phyloP scores from a whole-genome alignment of 2,329 filamentous ascomycete genomes.

The Xylariaceae sp. region DNA sequence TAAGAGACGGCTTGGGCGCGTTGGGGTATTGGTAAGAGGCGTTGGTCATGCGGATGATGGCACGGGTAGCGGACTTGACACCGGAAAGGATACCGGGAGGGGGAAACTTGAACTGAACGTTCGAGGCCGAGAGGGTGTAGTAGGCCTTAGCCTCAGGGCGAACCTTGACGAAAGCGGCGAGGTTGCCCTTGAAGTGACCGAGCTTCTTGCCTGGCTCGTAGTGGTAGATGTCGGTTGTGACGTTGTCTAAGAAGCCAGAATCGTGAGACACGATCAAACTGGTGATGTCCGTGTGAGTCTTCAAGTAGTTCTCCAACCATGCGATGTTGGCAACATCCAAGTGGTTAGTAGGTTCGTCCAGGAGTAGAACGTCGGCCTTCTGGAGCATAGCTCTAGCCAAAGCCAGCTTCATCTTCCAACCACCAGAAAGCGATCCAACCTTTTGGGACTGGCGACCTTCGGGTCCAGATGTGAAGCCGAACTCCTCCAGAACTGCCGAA shows the following conservation, averaged over 20 bases:
- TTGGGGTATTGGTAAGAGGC: constrained; percentile 93
- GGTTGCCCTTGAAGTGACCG: constrained; percentile 75
- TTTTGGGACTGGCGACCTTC: constrained; percentile 83
- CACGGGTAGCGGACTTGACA: constrained; percentile 89
- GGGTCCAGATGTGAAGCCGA: constrained; percentile 87
- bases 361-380: constrained; percentile 88
- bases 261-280: constrained; percentile 98
- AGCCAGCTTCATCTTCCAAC: constrained; percentile 99
- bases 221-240: constrained; percentile 98
- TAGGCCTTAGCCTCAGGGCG: constrained; percentile 96
- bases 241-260: constrained; percentile 92
- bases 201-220: constrained; percentile 96
- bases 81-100: constrained; percentile 88
- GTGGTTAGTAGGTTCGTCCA: constrained; percentile 99
- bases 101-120: constrained; percentile 96
- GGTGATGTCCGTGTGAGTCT: constrained; percentile 92
- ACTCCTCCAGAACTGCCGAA: constrained; percentile 75
- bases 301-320: constrained; percentile 93
- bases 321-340: constrained; percentile 93
- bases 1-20: constrained; percentile 77
- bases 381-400: constrained; percentile 94
- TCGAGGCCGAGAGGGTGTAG: constrained; percentile 85
- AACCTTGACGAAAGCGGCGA: constrained; percentile 76
- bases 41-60: constrained; percentile 92
- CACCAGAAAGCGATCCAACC: constrained; percentile 91